A percentile compares a stretch with the other conserved stretches of the same genome.
Evolutionary conservation across 108 stramenopile genomes (phyloP).

Genomic region (Nitzschia sp.): DNA sequence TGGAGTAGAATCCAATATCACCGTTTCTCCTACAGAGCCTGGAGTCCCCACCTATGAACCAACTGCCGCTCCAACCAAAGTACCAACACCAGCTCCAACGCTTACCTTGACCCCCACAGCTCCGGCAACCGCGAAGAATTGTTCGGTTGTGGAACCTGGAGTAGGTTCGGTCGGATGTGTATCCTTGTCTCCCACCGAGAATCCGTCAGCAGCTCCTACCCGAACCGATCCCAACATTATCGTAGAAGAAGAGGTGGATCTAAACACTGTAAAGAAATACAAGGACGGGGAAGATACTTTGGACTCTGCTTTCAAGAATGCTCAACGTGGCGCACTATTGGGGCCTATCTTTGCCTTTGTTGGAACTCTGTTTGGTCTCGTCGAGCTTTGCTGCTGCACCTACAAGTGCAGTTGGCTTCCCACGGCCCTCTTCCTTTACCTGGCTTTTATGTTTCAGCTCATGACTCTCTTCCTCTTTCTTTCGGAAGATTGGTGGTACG

Average conservation of each 20-base stretch:
- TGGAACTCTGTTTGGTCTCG: constrained; percentile 15
- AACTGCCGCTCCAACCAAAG: background rate
- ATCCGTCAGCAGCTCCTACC: constrained; percentile 26
- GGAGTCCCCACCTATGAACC: background rate
- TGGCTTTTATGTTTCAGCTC: constrained; percentile 39
- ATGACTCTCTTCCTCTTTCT: constrained; percentile 38
- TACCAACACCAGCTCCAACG: constrained; percentile 1
- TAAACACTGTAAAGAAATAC: constrained; percentile 26
- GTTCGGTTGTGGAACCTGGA: constrained; percentile 13
- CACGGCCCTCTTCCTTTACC: constrained; percentile 33
- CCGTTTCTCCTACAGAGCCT: background rate
- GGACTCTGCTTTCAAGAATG: constrained; percentile 29
- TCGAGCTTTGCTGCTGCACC: constrained; percentile 34
- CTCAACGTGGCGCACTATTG: constrained; percentile 32
- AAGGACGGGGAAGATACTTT: constrained; percentile 17
- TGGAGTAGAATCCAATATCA: background rate
- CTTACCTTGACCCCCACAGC: background rate
- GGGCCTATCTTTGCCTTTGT: constrained; percentile 31
- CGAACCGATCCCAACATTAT: constrained; percentile 24
- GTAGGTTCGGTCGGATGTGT: constrained; percentile 19
- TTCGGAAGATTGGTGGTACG: constrained; percentile 44
- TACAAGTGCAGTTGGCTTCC: constrained; percentile 49
- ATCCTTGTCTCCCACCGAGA: constrained; percentile 17
- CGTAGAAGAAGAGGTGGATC: constrained; percentile 8
- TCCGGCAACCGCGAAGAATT: background rate